Evolutionary conservation across 2,329 filamentous ascomycete species (phyloP).

Genomic region (Phyllosticta ampelicida): DNA sequence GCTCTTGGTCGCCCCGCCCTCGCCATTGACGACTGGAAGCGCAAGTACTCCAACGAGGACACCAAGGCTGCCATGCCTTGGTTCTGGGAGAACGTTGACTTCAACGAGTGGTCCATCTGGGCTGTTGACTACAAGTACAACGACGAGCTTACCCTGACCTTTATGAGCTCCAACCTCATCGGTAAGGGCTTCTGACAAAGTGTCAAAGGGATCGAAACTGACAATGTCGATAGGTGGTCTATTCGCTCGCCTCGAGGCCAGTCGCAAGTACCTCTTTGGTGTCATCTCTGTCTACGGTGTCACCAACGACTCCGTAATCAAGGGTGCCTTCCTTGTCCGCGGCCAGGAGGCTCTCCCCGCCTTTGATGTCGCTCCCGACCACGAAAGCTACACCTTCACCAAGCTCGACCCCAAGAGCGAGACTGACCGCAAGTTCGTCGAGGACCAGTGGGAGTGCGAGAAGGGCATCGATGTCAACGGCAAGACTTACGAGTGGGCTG

Average conservation of each 20-base stretch:
- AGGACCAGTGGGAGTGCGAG: slow-evolving; percentile 88
- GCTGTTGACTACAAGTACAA: slow-evolving; percentile 97
- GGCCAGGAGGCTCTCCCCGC: slow-evolving; percentile 77
- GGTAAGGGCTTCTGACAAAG: slow-evolving; percentile 36
- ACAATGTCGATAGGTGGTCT: slow-evolving; percentile 55
- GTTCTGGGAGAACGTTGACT: slow-evolving; percentile 96
- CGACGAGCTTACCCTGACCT: slow-evolving; percentile 88
- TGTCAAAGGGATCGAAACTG: slow-evolving; percentile 11
- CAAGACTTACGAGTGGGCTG: slow-evolving; percentile 81
- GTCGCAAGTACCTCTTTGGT: slow-evolving; percentile 97
- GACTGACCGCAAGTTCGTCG: slow-evolving; percentile 76
- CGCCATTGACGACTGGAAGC: slow-evolving; percentile 95
- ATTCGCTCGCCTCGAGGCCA: slow-evolving; percentile 92
- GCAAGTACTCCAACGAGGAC: slow-evolving; percentile 94
- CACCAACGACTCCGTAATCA: slow-evolving; percentile 81
- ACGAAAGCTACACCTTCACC: slow-evolving; percentile 89
- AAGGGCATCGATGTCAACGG: slow-evolving; percentile 66
- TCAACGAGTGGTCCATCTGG: slow-evolving; percentile 95
- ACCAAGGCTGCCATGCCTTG: slow-evolving; percentile 77
- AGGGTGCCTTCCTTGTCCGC: slow-evolving; percentile 90
- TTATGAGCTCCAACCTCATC: slow-evolving; percentile 99
- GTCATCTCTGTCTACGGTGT: slow-evolving; percentile 77
- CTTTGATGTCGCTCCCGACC: slow-evolving; percentile 95
- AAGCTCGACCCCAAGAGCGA: slow-evolving; percentile 86
- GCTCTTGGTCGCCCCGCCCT: slow-evolving; percentile 68